A percentile compares a stretch with the other conserved stretches of the same genome.
Conservation (phyloP, 2,329 filamentous ascomycete species). For the Exophiala alcalophila region DNA sequence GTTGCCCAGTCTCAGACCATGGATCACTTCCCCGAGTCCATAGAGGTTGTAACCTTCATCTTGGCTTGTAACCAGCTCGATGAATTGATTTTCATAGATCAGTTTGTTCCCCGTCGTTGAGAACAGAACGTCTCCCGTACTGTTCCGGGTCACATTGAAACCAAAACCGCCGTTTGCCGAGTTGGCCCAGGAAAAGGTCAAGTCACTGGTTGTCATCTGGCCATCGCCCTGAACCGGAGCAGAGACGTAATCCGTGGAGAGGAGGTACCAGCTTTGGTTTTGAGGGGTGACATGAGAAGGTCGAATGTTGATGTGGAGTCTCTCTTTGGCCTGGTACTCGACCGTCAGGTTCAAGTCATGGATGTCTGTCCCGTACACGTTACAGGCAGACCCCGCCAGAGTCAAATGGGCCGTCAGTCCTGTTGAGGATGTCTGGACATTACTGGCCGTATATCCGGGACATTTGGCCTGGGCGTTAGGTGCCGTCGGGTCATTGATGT, state of each 20-base stretch:
- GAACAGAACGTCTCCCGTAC: slow-evolving; percentile 65
- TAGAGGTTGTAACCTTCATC: slow-evolving; percentile 73
- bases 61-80: slow-evolving; percentile 65
- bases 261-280: slow-evolving; percentile 65
- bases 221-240: slow-evolving; percentile 51
- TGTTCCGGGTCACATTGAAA: slow-evolving; percentile 56
- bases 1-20: slow-evolving; percentile 67
- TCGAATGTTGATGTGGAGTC: slow-evolving; percentile 67
- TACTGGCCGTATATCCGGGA: slow-evolving; percentile 57
- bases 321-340: slow-evolving; percentile 62
- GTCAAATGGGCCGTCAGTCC: slow-evolving; percentile 54
- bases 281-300: slow-evolving; percentile 60
- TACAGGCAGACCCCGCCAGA: slow-evolving; percentile 58
- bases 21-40: slow-evolving; percentile 71
- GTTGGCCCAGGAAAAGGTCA: slow-evolving; percentile 56
- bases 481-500: slow-evolving; percentile 62
- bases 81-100: slow-evolving; percentile 74
- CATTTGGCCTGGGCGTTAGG: slow-evolving; percentile 62
- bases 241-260: slow-evolving; percentile 62
- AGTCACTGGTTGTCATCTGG: slow-evolving; percentile 37
- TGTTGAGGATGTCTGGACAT: slow-evolving; percentile 44
- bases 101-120: slow-evolving; percentile 62
- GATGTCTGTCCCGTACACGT: slow-evolving; percentile 75
- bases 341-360: slow-evolving; percentile 64
- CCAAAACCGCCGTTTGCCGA: slow-evolving; percentile 52